Base-by-base conservation (phyloP, 441 rosid genomes). In the Euphorbia schlechtendalii region DNA sequence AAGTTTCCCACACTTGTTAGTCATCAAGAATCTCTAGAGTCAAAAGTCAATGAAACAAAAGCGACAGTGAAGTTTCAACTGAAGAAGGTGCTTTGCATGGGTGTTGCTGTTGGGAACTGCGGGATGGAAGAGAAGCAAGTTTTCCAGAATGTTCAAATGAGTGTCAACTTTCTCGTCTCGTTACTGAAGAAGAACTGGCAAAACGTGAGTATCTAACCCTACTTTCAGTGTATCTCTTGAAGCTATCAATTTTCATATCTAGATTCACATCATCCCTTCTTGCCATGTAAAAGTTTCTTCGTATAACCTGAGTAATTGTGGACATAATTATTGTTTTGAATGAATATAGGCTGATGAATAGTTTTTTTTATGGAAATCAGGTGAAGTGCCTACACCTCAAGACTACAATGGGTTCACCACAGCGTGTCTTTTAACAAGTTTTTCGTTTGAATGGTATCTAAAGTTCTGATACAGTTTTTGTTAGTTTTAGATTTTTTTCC, bases 51-150 rank as follows among this genome's bases (percentile, higher is more conserved):
- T 32, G 34, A 32, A 32, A 32, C 34, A 32, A 1, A 93, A 77
- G 99, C 99, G 20, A 74, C 71, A 0, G 89, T 92, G 52, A 92
- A 92, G 77, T 92, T 92, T 76, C 94, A 92, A 64, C 73, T 93
- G 67, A 93, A 93, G 81, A 93, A 90, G 81, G 99, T 90, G 40
- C 92, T 93, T 2, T 90, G 99, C 82, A 90, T 93, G 99, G 98
- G 98, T 48, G 98, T 90, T 3, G 98, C 97, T 24, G 98, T 90
- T 0, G 98, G 96, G 0, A 92, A 92, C 65, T 74, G 79, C 7
- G 76, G 34, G 4, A 32, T 32, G 34, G 34, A 32, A 6, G 34
- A 32, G 34, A 32, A 32, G 34, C 34, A 32, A 73, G 77, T 93
- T 48, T 90, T 93, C 76, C 99, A 93, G 74, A 93, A 93, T 38